These are phyloP conservation scores for Juncus inflexus DNA, from an alignment of 176 grass and related monocot genomes.

Conservation along the genomic window DNA sequence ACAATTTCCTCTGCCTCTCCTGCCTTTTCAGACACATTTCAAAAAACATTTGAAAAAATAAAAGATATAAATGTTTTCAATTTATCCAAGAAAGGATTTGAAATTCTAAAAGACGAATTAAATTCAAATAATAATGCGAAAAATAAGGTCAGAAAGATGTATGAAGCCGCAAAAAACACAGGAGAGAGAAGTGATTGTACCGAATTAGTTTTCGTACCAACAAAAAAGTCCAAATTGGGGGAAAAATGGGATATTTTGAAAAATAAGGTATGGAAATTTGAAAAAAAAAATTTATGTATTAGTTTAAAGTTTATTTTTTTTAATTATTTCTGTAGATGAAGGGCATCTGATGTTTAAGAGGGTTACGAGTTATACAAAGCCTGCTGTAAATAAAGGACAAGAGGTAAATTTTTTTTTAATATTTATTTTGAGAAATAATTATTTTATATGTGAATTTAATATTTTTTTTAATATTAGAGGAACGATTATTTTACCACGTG, in stretches of 20 bases:
- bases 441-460: too few relatives aligned
- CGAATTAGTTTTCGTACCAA: slow-evolving; percentile 70
- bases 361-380: slow-evolving; percentile 59
- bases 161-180: slow-evolving; percentile 6
- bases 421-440: too few relatives aligned
- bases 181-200: slow-evolving; percentile 28
- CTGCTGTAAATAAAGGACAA: slow-evolving; percentile 59
- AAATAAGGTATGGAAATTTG: slow-evolving; percentile 99
- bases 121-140: too few relatives aligned
- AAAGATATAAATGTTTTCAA: slow-evolving; percentile 24
- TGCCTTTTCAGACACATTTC: slow-evolving; percentile 19
- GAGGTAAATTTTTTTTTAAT: too few relatives aligned
- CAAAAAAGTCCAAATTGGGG: slow-evolving; percentile 70
- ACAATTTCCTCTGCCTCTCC: slow-evolving; percentile 22
- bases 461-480: too few relatives aligned
- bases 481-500: too few relatives aligned
- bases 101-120: slow-evolving; percentile 21
- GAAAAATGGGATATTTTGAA: slow-evolving; percentile 89
- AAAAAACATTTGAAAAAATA: too few relatives aligned
- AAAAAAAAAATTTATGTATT: too few relatives aligned
- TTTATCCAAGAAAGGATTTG: slow-evolving; percentile 26
- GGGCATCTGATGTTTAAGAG: slow-evolving; percentile 47
- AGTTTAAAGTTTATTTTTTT: background rate
- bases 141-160: too few relatives aligned
- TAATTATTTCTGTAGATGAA: slow-evolving; percentile 44